Evolutionary conservation across 106 monocot species (phyloP).

Genomic region (Acorus calamus): DNA sequence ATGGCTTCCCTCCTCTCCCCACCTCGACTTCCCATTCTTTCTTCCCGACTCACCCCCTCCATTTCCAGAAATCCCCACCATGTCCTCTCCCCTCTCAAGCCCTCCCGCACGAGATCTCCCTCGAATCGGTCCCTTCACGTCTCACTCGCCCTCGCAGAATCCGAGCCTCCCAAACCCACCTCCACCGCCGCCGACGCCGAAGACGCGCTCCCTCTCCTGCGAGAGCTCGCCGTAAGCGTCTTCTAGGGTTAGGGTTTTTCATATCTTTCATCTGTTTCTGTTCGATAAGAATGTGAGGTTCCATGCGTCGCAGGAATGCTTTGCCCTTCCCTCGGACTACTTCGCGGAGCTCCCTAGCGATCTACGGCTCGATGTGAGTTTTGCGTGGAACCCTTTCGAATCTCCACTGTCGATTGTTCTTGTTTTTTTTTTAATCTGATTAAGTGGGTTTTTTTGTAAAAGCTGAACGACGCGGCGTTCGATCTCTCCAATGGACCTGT

Average conservation of each 20-base stretch:
- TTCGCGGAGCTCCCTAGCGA: conserved; percentile 62
- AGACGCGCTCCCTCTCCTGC: conserved; percentile 45
- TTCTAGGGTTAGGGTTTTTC: conserved; percentile 4
- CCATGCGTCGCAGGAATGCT: conserved; percentile 41
- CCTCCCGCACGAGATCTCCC: not conserved
- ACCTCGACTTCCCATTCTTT: not conserved
- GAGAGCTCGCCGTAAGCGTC: conserved; percentile 61
- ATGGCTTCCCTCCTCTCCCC: conserved; percentile 37
- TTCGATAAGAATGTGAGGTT: not conserved
- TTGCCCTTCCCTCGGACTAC: conserved; percentile 67
- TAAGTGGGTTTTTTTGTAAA: not conserved
- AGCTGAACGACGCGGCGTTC: conserved; percentile 95
- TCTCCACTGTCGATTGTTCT: not conserved
- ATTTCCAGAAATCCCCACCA: conserved; percentile 10
- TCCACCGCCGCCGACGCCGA: conserved; percentile 22
- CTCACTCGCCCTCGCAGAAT: conserved; percentile 42
- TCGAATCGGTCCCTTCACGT: conserved; percentile 8
- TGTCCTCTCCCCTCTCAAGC: conserved; percentile 8
- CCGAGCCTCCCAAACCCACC: conserved; percentile 38
- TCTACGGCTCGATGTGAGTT: conserved; percentile 78
- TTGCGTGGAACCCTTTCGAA: not conserved
- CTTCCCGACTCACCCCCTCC: conserved; percentile 10
- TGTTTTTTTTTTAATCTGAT: not conserved
- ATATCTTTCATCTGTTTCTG: not conserved
- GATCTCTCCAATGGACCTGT: conserved; percentile 89